Conservation (phyloP, 352 stramenopile species). For the Lagenidium sp. region DNA sequence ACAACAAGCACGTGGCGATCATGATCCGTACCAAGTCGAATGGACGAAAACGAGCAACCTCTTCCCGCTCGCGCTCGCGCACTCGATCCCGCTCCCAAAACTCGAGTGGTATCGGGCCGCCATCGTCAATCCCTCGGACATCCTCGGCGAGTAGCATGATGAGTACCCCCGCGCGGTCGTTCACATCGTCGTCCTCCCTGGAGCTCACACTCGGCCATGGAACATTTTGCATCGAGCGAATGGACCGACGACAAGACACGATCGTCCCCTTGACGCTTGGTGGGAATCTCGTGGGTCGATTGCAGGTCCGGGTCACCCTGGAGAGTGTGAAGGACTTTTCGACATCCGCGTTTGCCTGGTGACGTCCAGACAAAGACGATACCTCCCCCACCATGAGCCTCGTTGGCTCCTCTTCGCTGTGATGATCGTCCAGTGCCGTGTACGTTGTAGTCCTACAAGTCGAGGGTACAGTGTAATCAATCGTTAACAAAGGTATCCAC, state of each 20-base stretch:
- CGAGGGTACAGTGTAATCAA: too few species aligned
- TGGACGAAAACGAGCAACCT: slow-evolving; percentile 13
- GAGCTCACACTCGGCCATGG: slow-evolving; percentile 53
- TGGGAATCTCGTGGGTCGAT: slow-evolving; percentile 41
- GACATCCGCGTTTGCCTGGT: too few species aligned
- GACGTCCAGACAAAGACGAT: too few species aligned
- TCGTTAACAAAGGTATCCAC: too few species aligned
- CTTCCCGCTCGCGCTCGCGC: slow-evolving; percentile 6
- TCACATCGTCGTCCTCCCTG: slow-evolving; percentile 21
- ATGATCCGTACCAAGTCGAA: slow-evolving; percentile 18
- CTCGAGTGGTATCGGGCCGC: neutral
- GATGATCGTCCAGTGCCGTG: too few species aligned
- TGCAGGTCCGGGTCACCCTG: slow-evolving; percentile 51
- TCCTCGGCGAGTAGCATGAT: neutral
- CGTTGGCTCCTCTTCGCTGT: too few species aligned
- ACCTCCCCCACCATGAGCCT: too few species aligned
- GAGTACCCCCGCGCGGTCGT: slow-evolving; percentile 5
- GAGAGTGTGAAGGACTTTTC: slow-evolving; percentile 9
- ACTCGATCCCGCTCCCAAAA: slow-evolving; percentile 6
- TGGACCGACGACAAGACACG: slow-evolving; percentile 33
- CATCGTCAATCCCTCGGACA: neutral
- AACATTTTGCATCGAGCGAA: slow-evolving; percentile 53
- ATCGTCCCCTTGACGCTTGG: slow-evolving; percentile 54
- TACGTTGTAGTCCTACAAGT: too few species aligned
- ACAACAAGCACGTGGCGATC: slow-evolving; percentile 59